Base-by-base conservation (phyloP, 345 rosid genomes). In the Lepidium didymum region DNA sequence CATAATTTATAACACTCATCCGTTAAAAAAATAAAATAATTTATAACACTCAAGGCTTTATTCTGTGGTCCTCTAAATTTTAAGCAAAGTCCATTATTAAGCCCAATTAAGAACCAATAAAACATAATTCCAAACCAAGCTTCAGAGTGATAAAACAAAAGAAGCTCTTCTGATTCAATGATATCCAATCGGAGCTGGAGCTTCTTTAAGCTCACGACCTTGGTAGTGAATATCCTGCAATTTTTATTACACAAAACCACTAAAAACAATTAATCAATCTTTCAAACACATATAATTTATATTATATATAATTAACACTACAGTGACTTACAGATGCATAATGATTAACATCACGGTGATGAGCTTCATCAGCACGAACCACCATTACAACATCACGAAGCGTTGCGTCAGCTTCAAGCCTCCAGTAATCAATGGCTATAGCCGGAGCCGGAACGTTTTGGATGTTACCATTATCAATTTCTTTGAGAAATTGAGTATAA, bases 311-410 rank as follows among this genome's bases (percentile, higher is more conserved):
- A 16, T 4, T 16, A 1, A 18, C 11, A 41, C 15, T 3, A 35
- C 4, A 41, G 16, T 3, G 31, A 53, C 84, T 72, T 58, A 85
- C 91, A 31, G 93, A 89, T 50, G 96, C 96, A 65, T 75, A 87
- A 72, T 89, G 93, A 75, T 89, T 89, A 37, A 89, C 89, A 29
- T 89, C 93, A 18, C 89, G 91, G 70, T 89, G 96, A 58, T 87
- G 91, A 0, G 93, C 96, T 67, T 89, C 91, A 64, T 85, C 96
- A 0, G 91, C 96, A 49, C 93, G 77, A 4, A 90, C 87, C 45
- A 81, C 89, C 77, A 76, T 33, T 3, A 90, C 91, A n/a, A 87
- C 94, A 67, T 90, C 96, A 21, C 83, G 80, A 16, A 90, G 82
- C 16, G 81, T 85, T 1, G 96, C 80, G 10, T 78, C 37, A 0